These are phyloP conservation scores for Myxozyma udenii DNA, from an alignment of 805 yeast species.

Conservation along the genomic window DNA sequence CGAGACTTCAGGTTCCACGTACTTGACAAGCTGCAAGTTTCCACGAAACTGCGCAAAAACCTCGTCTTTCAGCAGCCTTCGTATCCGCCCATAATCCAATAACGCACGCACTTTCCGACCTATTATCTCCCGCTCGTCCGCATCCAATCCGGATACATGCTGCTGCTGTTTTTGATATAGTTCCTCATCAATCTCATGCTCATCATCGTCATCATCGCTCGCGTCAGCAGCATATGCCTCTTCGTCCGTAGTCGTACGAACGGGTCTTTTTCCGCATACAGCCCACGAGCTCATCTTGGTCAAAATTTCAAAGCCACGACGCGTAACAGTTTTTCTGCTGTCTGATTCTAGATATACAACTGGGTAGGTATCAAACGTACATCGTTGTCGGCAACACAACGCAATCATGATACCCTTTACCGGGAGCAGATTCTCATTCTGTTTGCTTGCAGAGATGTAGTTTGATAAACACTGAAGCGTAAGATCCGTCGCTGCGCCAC, in stretches of 20 bases:
- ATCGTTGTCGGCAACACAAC: constrained; percentile 89
- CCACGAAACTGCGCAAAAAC: background rate
- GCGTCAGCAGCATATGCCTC: background rate
- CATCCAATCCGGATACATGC: constrained; percentile 49
- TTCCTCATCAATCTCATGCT: constrained; percentile 1
- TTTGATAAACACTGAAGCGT: constrained; percentile 64
- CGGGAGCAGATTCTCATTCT: background rate
- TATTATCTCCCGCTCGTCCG: constrained; percentile 51
- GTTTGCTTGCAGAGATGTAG: constrained; percentile 3
- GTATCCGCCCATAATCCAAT: constrained; percentile 67
- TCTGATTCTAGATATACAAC: constrained; percentile 32
- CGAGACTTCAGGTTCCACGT: constrained; percentile 57
- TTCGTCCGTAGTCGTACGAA: background rate
- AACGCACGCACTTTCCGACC: constrained; percentile 71
- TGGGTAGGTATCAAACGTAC: constrained; percentile 57
- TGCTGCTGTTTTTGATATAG: constrained; percentile 42
- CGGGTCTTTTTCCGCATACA: constrained; percentile 57
- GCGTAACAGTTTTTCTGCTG: constrained; percentile 31
- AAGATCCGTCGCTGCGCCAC: constrained; percentile 92
- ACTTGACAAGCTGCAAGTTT: constrained; percentile 53
- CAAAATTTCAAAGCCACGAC: constrained; percentile 43
- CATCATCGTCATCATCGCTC: constrained; percentile 1
- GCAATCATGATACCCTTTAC: constrained; percentile 67
- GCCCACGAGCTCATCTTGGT: constrained; percentile 84
- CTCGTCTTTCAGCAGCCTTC: constrained; percentile 13